Percentiles rank a stretch among this genome's conserved stretches.
Conservation (phyloP, 2,329 filamentous ascomycete genomes). For the Fusarium torulosum region DNA sequence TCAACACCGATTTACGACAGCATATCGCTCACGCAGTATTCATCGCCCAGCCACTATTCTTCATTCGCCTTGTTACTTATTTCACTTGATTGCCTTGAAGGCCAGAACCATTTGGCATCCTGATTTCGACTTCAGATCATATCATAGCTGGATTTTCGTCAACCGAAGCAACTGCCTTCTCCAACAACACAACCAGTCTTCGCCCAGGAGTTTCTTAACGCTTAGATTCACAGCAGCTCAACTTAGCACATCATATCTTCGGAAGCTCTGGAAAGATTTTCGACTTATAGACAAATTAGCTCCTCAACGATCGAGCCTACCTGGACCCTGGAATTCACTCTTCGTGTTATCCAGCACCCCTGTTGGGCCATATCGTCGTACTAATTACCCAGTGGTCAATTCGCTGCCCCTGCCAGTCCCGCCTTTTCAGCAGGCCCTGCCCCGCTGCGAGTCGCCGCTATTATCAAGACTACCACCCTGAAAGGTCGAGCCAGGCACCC, state of each 20-base stretch:
- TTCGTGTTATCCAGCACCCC: slow-evolving; percentile 23
- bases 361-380: slow-evolving; percentile 36
- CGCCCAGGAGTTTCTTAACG: neutral
- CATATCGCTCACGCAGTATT: slow-evolving; percentile 46
- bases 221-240: slow-evolving; percentile 7
- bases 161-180: slow-evolving; percentile 5
- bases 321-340: slow-evolving; percentile 41
- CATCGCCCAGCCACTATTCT: slow-evolving; percentile 28
- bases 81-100: neutral
- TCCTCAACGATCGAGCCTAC: slow-evolving; percentile 24
- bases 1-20: slow-evolving; percentile 40
- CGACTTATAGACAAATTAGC: slow-evolving; percentile 3
- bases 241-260: slow-evolving; percentile 2
- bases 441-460: slow-evolving; percentile 43
- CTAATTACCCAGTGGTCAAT: slow-evolving; percentile 26
- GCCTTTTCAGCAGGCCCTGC: slow-evolving; percentile 40
- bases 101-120: neutral
- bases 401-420: slow-evolving; percentile 39
- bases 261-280: neutral
- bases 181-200: slow-evolving; percentile 1
- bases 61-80: slow-evolving; percentile 2
- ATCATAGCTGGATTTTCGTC: slow-evolving; percentile 1
- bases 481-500: slow-evolving; percentile 36
- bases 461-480: slow-evolving; percentile 38
- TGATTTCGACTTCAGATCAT: neutral